These are phyloP conservation scores for Mycena metata DNA, from an alignment of 768 basidiomycete genomes.

Conservation along the genomic window DNA sequence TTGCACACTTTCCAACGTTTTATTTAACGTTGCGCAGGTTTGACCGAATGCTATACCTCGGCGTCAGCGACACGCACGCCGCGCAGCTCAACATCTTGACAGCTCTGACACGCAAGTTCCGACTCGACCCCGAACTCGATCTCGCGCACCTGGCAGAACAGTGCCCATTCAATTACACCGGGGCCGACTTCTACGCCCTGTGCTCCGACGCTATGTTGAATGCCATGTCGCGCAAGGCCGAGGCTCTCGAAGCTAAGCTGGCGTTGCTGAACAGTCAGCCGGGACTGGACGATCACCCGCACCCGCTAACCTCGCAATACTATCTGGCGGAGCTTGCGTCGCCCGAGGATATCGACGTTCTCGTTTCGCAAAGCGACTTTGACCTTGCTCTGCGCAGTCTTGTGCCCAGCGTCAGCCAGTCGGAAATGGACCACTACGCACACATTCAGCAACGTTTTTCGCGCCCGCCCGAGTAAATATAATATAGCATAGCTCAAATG, in stretches of 20 bases:
- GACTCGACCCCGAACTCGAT: conserved; percentile 75
- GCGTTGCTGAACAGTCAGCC: conserved; percentile 63
- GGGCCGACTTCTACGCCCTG: conserved; percentile 97
- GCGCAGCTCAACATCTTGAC: conserved; percentile 89
- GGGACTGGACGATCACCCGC: conserved; percentile 62
- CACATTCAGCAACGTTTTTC: conserved; percentile 80
- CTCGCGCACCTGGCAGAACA: conserved; percentile 73
- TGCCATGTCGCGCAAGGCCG: conserved; percentile 92
- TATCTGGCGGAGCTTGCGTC: conserved; percentile 88
- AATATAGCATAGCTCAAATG: no score
- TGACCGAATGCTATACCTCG: conserved; percentile 96
- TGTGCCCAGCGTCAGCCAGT: conserved; percentile 85
- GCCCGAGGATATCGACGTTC: conserved; percentile 75
- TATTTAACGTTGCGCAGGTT: conserved; percentile 68
- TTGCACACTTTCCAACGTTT: not conserved
- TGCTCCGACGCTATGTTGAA: conserved; percentile 97
- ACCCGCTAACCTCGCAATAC: conserved; percentile 88
- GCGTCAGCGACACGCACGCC: conserved; percentile 88
- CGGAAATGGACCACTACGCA: conserved; percentile 89
- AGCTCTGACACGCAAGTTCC: conserved; percentile 94
- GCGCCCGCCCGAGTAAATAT: conserved; percentile 20
- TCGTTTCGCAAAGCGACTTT: conserved; percentile 86
- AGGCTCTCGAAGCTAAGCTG: conserved; percentile 81
- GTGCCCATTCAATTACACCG: conserved; percentile 95
- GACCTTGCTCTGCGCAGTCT: conserved; percentile 76